phyloP scores from a whole-genome alignment of 2,329 filamentous ascomycete species.

The Sporothrix schenckii region DNA sequence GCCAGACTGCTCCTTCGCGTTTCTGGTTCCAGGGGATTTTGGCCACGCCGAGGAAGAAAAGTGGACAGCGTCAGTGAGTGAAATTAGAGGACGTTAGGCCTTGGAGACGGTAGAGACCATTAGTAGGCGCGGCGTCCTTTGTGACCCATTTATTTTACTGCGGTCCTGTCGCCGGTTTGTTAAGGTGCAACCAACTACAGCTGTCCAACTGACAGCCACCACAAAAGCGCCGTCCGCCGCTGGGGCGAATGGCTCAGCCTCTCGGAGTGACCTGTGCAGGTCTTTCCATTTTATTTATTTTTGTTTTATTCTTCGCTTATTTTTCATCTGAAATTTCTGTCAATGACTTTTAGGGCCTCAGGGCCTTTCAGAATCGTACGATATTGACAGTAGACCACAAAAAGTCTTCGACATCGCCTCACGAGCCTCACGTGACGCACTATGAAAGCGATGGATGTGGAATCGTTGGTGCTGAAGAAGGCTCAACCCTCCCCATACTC shows the following conservation, averaged over 20 bases:
- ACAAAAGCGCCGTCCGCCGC: background rate
- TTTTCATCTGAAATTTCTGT: no score
- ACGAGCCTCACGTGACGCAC: background rate
- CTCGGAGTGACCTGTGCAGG: no score
- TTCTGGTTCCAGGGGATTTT: background rate
- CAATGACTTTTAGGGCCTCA: no score
- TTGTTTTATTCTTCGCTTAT: no score
- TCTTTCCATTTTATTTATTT: no score
- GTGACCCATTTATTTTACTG: background rate
- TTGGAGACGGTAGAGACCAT: no score
- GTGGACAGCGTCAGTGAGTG: background rate
- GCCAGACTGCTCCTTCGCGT: no score
- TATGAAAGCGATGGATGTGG: background rate
- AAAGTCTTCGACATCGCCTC: no score
- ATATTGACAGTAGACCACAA: no score
- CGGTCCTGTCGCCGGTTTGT: background rate
- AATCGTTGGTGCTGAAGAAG: background rate
- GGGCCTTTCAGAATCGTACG: no score
- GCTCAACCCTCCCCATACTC: background rate
- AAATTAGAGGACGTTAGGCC: background rate
- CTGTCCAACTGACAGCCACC: background rate
- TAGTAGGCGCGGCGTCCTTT: background rate
- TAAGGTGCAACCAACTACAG: background rate
- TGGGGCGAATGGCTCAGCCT: conserved; percentile 9
- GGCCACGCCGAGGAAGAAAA: conserved; percentile 22